Conservation (phyloP, 345 rosid genomes). For the Mallotus nudiflorus region DNA sequence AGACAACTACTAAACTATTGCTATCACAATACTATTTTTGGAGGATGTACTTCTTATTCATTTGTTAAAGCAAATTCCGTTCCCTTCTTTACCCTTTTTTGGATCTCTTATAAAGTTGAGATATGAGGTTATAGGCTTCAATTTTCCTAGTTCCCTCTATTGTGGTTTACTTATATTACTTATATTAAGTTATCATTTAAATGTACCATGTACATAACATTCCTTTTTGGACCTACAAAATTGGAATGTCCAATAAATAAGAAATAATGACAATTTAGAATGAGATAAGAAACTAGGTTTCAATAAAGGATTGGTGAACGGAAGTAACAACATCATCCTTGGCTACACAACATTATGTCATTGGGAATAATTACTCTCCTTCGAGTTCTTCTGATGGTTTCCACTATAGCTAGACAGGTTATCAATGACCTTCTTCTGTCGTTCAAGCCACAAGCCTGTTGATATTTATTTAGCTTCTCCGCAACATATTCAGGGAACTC, state of each 20-base stretch:
- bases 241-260: not conserved
- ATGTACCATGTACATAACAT: not conserved
- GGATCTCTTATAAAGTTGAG: not conserved
- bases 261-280: not conserved
- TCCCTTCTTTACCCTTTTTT: not conserved
- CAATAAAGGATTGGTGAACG: not conserved
- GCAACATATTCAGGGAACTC: not conserved
- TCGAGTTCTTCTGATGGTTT: too few relatives aligned
- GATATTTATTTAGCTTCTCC: not conserved
- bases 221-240: not conserved
- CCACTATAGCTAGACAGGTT: not conserved
- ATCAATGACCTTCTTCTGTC: not conserved
- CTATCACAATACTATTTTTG: too few relatives aligned
- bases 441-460: not conserved
- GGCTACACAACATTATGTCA: not conserved
- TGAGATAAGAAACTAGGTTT: not conserved
- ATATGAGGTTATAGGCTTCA: not conserved
- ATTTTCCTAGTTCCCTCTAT: not conserved
- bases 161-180: too few relatives aligned
- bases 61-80: not conserved
- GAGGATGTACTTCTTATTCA: too few relatives aligned
- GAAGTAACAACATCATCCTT: not conserved
- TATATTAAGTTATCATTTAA: not conserved
- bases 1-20: not conserved
- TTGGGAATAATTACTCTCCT: too few relatives aligned